Evolutionary conservation across 148 eudicot genomes (phyloP), one percentile per base, ranked within the genome.

Genomic region (Arctostaphylos glauca): DNA sequence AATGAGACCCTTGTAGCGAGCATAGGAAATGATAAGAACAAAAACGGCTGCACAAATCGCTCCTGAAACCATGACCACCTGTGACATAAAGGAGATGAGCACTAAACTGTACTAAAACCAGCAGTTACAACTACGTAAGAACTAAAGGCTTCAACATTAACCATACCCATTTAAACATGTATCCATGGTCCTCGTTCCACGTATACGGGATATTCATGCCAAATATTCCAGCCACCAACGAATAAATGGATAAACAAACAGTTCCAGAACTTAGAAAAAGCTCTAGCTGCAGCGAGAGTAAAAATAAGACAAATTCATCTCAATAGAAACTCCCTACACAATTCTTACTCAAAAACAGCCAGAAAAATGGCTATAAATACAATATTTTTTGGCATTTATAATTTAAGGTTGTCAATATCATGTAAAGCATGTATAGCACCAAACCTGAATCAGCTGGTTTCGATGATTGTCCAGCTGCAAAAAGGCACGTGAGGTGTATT

Each of bases 381-480:
- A 66, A 66, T 10, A 25, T 10, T 66, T 25, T 62, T 62, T 4
- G 43, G 12, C 6, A 66, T 4, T 31, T 41, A 3, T 25, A 12
- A 66, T 0, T 15, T 43, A 31, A 31, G 43, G 31, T 66, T 70
- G 48, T 16, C 21, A 70, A 41, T 15, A 66, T 31, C 19, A 14
- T 70, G 47, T 2, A 15, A 41, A 41, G 48, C 31, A 56, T 9
- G 3, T 55, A 72, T 12, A 55, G 15, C 46, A 78, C 16, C 9
- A 78, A 59, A 92, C 95, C 93, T 92, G 95, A 90, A 92, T 92
- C 79, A 92, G 80, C 87, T 92, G 95, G 82, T 92, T 92, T 43
- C 95, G 92, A 88, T 92, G 93, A 87, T 92, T 92, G 91, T 92
- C 95, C 87, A 92, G 95, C 95, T 92, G 93, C 84, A 92, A 80